phyloP scores from a whole-genome alignment of 805 yeast genomes.

The Wickerhamomyces hampshirensis region DNA sequence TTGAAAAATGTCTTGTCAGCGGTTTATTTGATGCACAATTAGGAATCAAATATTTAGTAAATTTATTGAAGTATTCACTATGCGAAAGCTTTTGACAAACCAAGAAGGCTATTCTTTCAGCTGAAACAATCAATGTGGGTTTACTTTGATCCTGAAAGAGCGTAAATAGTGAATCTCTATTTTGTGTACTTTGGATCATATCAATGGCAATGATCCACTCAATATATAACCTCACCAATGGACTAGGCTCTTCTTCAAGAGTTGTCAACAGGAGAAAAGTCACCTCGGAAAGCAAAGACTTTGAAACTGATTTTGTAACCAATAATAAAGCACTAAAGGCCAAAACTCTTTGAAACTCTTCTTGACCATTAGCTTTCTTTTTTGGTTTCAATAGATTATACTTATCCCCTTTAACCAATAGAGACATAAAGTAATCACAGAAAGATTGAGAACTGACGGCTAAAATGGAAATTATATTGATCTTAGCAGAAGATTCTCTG shows the following conservation, averaged over 20 bases:
- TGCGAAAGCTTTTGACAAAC: constrained; percentile 39
- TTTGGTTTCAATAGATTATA: constrained; percentile 44
- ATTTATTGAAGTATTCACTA: constrained; percentile 32
- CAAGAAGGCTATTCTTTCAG: constrained; percentile 58
- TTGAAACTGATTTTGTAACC: constrained; percentile 32
- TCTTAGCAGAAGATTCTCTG: constrained; percentile 50
- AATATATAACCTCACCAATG: constrained; percentile 64
- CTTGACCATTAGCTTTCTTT: constrained; percentile 61
- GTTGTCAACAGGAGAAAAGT: constrained; percentile 26
- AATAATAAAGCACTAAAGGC: constrained; percentile 49
- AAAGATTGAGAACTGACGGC: constrained; percentile 26
- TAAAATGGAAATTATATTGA: constrained; percentile 44
- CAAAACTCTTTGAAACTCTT: constrained; percentile 60
- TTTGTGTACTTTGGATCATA: constrained; percentile 25
- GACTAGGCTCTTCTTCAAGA: constrained; percentile 67
- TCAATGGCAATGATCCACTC: constrained; percentile 71
- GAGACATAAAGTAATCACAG: constrained; percentile 19
- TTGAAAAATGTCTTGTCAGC: constrained; percentile 75
- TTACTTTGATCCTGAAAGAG: constrained; percentile 31
- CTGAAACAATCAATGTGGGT: constrained; percentile 48
- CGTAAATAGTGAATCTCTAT: constrained; percentile 23
- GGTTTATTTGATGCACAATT: constrained; percentile 82
- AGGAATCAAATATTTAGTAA: constrained; percentile 53
- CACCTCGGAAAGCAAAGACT: constrained; percentile 24
- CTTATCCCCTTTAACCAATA: constrained; percentile 25